phyloP scores from a whole-genome alignment of 2,329 filamentous ascomycete genomes.

The Colletotrichum scovillei region DNA sequence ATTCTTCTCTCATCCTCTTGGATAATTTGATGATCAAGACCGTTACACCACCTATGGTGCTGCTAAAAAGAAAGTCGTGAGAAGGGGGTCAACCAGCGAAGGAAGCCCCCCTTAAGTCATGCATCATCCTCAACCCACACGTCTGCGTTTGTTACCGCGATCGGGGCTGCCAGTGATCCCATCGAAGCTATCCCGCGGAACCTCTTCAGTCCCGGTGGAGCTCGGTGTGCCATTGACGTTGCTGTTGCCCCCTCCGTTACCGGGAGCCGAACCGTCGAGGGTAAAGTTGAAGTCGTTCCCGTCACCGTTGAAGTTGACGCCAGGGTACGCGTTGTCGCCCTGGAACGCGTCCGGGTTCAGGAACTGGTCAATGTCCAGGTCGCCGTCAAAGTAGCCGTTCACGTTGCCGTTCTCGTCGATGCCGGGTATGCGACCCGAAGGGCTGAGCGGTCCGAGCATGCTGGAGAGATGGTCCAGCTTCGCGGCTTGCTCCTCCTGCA shows the following conservation, averaged over 20 bases:
- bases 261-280: constrained; percentile 50
- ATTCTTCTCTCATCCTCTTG: background rate
- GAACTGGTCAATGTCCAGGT: constrained; percentile 64
- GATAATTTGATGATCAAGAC: background rate
- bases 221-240: constrained; percentile 54
- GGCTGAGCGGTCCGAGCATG: constrained; percentile 82
- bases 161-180: constrained; percentile 40
- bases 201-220: constrained; percentile 62
- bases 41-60: background rate
- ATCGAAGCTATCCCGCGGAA: constrained; percentile 55
- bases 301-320: constrained; percentile 53
- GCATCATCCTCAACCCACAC: constrained; percentile 39
- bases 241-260: constrained; percentile 38
- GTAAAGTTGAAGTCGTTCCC: constrained; percentile 64
- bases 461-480: constrained; percentile 81
- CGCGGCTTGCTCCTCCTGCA: constrained; percentile 82
- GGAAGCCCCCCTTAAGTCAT: background rate
- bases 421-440: constrained; percentile 82
- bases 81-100: background rate
- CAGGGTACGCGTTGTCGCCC: constrained; percentile 54
- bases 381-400: constrained; percentile 48
- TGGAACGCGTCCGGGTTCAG: constrained; percentile 54
- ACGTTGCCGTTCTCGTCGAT: constrained; percentile 57
- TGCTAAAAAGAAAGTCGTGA: constrained; percentile 17
- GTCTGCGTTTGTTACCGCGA: constrained; percentile 51